These are phyloP conservation scores for Penicillium digitatum DNA, from an alignment of 2,329 filamentous ascomycete genomes.

Conservation along the genomic window DNA sequence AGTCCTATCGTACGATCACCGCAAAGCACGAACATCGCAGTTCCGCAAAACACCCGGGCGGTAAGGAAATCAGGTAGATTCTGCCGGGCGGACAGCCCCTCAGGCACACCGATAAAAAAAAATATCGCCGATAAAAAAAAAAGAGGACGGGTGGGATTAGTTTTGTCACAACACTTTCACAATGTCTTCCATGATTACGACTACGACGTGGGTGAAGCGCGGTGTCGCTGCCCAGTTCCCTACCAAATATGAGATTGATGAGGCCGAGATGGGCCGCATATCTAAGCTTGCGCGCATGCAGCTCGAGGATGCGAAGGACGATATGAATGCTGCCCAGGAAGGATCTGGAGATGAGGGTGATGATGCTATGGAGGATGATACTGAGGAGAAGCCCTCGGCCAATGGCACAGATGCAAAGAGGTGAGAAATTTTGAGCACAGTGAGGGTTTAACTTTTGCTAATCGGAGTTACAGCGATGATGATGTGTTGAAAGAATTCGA, in stretches of 20 bases:
- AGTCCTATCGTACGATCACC: neutral
- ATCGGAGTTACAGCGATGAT: constrained; percentile 52
- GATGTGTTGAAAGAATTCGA: constrained; percentile 95
- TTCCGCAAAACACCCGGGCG: constrained; percentile 22
- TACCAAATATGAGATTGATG: constrained; percentile 69
- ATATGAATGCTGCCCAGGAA: constrained; percentile 68
- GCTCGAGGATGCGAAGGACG: constrained; percentile 86
- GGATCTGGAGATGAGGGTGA: constrained; percentile 36
- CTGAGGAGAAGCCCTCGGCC: constrained; percentile 21
- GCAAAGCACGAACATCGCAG: constrained; percentile 9
- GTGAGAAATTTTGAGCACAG: constrained; percentile 12
- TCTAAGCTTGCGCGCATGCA: constrained; percentile 70
- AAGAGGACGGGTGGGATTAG: constrained; percentile 17
- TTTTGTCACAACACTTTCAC: constrained; percentile 17
- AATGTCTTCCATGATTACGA: constrained; percentile 67
- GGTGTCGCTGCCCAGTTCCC: constrained; percentile 74
- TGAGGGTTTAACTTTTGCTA: constrained; percentile 1
- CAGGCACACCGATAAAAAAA: constrained; percentile 26
- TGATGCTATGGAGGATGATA: constrained; percentile 24
- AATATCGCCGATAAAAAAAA: constrained; percentile 29
- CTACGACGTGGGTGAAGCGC: constrained; percentile 70
- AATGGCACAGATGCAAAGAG: constrained; percentile 20
- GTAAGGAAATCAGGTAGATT: constrained; percentile 24
- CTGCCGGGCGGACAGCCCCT: constrained; percentile 32
- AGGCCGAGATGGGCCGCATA: constrained; percentile 71